Percentiles rank a stretch among this genome's conserved stretches.
phyloP scores from a whole-genome alignment of 2,329 filamentous ascomycete species.

The Hymenoscyphus linearis region DNA sequence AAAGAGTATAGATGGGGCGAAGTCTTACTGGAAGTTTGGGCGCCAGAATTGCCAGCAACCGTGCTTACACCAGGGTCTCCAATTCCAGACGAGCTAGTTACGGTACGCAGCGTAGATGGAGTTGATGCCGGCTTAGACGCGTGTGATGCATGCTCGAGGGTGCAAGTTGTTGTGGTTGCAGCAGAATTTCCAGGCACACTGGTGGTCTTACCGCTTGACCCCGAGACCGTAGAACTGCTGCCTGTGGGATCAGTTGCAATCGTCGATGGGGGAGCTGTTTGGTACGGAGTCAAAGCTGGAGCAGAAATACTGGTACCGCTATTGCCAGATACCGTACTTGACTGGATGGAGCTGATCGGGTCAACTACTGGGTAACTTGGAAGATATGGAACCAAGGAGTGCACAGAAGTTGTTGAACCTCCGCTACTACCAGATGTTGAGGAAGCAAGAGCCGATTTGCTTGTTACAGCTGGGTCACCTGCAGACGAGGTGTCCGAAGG shows the following conservation, averaged over 20 bases:
- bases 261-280: not conserved
- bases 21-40: not conserved
- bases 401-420: not conserved
- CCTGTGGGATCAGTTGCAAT: not conserved
- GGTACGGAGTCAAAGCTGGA: not conserved
- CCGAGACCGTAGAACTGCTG: not conserved
- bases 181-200: not conserved
- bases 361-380: not conserved
- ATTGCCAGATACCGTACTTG: not conserved
- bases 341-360: not conserved
- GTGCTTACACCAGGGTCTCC: not conserved
- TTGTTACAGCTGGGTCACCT: not conserved
- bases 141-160: not conserved
- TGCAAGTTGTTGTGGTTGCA: constrained; percentile 1
- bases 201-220: not conserved
- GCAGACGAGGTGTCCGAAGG: not conserved
- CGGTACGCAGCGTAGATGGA: constrained; percentile 17
- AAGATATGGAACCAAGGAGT: not conserved
- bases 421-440: not conserved
- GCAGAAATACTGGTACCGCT: not conserved
- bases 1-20: not conserved
- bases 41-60: constrained; percentile 4
- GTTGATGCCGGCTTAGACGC: not conserved
- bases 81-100: constrained; percentile 3
- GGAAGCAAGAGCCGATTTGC: not conserved